These are phyloP conservation scores for Ammopiptanthus mongolicus DNA, from an alignment of 306 rosid genomes.

Conservation along the genomic window DNA sequence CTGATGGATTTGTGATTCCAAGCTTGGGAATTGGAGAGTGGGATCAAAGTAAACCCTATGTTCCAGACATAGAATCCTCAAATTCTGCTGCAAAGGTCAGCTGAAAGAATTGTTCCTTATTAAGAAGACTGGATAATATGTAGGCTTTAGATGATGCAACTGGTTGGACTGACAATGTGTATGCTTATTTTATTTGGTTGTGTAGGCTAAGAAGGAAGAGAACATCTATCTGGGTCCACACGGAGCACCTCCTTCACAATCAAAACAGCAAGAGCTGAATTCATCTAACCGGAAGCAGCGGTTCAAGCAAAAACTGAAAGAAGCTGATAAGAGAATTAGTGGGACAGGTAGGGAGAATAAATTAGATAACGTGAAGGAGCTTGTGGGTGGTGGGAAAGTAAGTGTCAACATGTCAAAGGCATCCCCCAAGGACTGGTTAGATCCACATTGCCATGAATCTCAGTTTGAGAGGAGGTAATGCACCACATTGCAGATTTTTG, in stretches of 20 bases:
- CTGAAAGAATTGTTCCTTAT: background rate
- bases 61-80: constrained; percentile 46
- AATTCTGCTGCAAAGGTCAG: constrained; percentile 66
- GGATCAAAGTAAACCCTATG: constrained; percentile 35
- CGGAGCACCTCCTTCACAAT: constrained; percentile 82
- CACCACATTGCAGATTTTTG: constrained; percentile 21
- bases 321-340: constrained; percentile 66
- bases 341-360: constrained; percentile 81
- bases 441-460: constrained; percentile 93
- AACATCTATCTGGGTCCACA: constrained; percentile 90
- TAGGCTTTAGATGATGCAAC: background rate
- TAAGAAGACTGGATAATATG: background rate
- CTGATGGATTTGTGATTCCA: constrained; percentile 94
- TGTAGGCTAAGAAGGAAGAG: constrained; percentile 66
- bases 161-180: background rate
- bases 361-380: constrained; percentile 79
- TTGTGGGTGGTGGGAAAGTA: constrained; percentile 69
- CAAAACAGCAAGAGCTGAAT: constrained; percentile 66
- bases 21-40: constrained; percentile 73
- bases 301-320: constrained; percentile 83
- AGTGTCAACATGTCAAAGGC: constrained; percentile 42
- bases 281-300: constrained; percentile 62
- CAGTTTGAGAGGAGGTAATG: constrained; percentile 65
- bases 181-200: constrained; percentile 3
- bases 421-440: constrained; percentile 81